Percentiles rank a stretch among this genome's conserved stretches.
These are phyloP conservation scores for Linderniella brevidens DNA, from an alignment of 257 asterid species.

Conservation along the genomic window DNA sequence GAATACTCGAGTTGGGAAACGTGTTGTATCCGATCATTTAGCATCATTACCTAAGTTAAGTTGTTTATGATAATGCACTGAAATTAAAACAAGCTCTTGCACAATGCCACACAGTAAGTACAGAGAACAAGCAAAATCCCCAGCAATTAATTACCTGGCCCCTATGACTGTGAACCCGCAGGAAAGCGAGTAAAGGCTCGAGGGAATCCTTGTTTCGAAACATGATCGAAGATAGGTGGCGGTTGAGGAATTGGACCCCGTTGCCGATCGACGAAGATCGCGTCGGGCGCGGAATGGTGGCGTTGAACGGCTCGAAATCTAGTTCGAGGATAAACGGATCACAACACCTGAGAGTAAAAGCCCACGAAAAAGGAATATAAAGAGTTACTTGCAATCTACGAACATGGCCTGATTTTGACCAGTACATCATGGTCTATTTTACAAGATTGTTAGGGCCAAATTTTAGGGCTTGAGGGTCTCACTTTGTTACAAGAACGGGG, in stretches of 20 bases:
- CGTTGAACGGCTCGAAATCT: conserved; percentile 96
- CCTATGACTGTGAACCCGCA: conserved; percentile 64
- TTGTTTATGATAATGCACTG: conserved; percentile 6
- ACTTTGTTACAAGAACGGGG: too few species aligned
- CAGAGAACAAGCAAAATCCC: too few species aligned
- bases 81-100: too few species aligned
- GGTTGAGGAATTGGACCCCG: conserved; percentile 95
- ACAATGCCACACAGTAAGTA: too few species aligned
- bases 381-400: conserved; percentile 20
- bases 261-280: conserved; percentile 88
- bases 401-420: too few species aligned
- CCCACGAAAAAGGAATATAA: not conserved
- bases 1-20: conserved; percentile 69
- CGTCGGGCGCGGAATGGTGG: conserved; percentile 76
- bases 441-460: too few species aligned
- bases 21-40: conserved; percentile 71
- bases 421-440: too few species aligned
- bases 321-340: conserved; percentile 65
- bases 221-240: conserved; percentile 92
- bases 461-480: too few species aligned
- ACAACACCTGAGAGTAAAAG: conserved; percentile 5
- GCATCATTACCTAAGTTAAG: conserved; percentile 47
- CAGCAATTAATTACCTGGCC: conserved; percentile 66
- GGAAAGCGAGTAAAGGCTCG: conserved; percentile 91
- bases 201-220: conserved; percentile 75